These are phyloP conservation scores for Paecilomyces fulvus DNA, from an alignment of 2,329 filamentous ascomycete species.

Conservation along the genomic window DNA sequence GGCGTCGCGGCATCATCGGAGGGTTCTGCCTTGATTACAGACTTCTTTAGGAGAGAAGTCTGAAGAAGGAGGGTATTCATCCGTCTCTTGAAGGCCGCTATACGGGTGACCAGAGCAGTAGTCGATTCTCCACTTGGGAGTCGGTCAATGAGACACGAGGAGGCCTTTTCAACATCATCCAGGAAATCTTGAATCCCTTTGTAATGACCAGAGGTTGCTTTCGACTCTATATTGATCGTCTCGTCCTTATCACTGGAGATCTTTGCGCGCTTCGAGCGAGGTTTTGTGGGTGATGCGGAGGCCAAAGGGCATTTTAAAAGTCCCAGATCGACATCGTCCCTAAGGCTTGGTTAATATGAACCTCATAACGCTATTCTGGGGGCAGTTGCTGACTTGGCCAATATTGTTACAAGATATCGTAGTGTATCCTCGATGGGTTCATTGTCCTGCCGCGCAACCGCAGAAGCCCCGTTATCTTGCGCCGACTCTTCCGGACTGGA, in stretches of 20 bases:
- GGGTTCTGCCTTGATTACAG: slow-evolving; percentile 24
- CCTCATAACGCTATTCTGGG: background rate
- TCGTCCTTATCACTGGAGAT: slow-evolving; percentile 26
- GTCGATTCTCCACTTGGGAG: slow-evolving; percentile 20
- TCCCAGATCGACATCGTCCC: slow-evolving; percentile 36
- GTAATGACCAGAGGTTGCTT: slow-evolving; percentile 31
- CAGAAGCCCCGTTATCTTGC: slow-evolving; percentile 15
- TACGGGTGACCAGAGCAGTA: slow-evolving; percentile 35
- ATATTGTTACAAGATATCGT: slow-evolving; percentile 25
- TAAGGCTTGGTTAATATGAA: slow-evolving; percentile 17
- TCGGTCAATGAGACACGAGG: slow-evolving; percentile 27
- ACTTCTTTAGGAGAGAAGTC: slow-evolving; percentile 45
- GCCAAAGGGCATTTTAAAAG: slow-evolving; percentile 33
- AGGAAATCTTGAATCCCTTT: slow-evolving; percentile 33
- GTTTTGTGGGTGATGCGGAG: slow-evolving; percentile 25
- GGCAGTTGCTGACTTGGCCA: slow-evolving; percentile 19
- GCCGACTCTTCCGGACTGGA: slow-evolving; percentile 22
- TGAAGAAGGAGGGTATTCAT: slow-evolving; percentile 55
- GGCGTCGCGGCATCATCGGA: slow-evolving; percentile 28
- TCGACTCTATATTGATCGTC: slow-evolving; percentile 28
- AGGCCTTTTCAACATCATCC: slow-evolving; percentile 34
- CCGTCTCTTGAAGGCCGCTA: slow-evolving; percentile 53
- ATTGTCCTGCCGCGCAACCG: slow-evolving; percentile 19
- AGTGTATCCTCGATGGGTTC: slow-evolving; percentile 25
- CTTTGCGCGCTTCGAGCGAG: slow-evolving; percentile 36